Base-by-base conservation (phyloP, 1,284 basidiomycete genomes). In the Vanrija humicola region DNA sequence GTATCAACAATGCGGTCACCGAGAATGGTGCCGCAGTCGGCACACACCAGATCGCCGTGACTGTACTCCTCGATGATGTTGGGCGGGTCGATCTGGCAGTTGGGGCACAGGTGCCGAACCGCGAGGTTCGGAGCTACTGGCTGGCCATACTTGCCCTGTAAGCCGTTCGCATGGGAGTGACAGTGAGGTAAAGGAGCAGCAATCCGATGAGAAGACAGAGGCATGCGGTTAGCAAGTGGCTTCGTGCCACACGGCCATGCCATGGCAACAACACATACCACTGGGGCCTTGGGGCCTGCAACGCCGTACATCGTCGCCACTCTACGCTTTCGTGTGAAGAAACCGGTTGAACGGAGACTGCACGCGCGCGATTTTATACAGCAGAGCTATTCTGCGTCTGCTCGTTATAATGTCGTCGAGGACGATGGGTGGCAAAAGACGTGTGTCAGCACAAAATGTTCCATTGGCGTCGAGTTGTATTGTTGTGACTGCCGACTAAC, bases 1-100 rank as follows among this genome's bases (percentile, higher is more conserved):
- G 96, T 98, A 77, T 99, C 96, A 44, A 98, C 93, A 58, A 99
- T 88, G 67, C 93, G 84, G 75, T 98, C 94, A 68, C 94, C 93
- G 61, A 98, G 81, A 59, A 98, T 91, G 64, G 96, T 82, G 62
- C 96, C 96, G 81, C 96, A 99, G 63, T 86, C 86, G 63, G 90
- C 92, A 79, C 96, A 99, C 5, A 78, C 95, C 65, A 98, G 84
- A 78, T 99, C 96, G 67, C 96, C 96, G 64, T 89, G 90, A 68
- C 90, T 89, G 79, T 96, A 98, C 79, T 98, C 93, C 80, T 99
- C 96, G 67, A 94, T 83, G 68, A 98, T 90, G 64, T 95, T 88
- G 15, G 92, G 91, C 66, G 90, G 90, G 58, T 90, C 90, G 69
- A 89, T 87, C 77, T 86, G 83, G 79, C 95, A 98, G 69, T 98